Base-by-base conservation (phyloP, 202 grass and related monocot genomes). In the Setaria italica region DNA sequence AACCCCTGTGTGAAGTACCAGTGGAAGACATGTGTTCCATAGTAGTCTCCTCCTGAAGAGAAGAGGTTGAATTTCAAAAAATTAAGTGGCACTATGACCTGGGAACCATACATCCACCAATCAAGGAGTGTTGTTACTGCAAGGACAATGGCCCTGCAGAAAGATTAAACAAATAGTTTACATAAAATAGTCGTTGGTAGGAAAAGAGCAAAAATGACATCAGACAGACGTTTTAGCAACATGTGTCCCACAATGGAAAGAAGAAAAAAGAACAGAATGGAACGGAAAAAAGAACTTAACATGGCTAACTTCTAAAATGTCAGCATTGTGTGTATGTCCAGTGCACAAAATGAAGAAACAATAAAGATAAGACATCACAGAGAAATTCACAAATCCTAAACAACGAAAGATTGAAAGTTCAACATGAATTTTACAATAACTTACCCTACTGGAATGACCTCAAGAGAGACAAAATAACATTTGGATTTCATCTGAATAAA, bases 1-100 rank as follows among this genome's bases (percentile, higher is more conserved):
- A 95, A 98, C 69, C 95, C 95, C 55, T 98, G 95, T 39, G 93
- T 98, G 48, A 98, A 90, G 67, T 98, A 95, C 95, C 95, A 98
- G 42, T 98, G 95, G 78, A 91, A 98, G 11, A 80, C 62, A 54
- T 98, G 95, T 85, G 91, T 95, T 75, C 95, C 95, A 70, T 98
- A 98, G 58, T 98, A 98, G 75, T 98, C 93, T 66, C 95, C 95
- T 67, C 95, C 93, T 5, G 93, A 94, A 66, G 96, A 98, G 89
- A 98, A 84, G 87, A 98, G 88, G 83, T 98, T 98, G 42, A 98
- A 98, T 76, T 88, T 92, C 84, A 98, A 92, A 84, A 98, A 98
- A 79, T 95, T 95, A 77, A 95, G 88, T 76, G 95, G 93, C 72
- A 95, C 95, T 59, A 98, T 88, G 48, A 92, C 86, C 72, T 47